Conservation (phyloP, 495 filamentous ascomycete genomes). For the Aspergillus sclerotiicarbonarius region DNA sequence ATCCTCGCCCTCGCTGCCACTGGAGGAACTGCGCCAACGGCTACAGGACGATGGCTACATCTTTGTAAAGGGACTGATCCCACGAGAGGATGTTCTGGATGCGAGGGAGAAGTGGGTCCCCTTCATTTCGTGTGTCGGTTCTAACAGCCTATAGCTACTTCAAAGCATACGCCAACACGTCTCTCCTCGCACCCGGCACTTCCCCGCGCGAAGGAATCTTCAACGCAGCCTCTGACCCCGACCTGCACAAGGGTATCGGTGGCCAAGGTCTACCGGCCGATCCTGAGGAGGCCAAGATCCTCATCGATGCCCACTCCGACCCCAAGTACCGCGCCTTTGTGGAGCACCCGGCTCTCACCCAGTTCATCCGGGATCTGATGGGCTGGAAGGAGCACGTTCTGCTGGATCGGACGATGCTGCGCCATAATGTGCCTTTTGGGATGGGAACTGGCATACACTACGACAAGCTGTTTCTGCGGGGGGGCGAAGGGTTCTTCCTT, state of each 20-base stretch:
- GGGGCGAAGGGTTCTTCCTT: conserved; percentile 48
- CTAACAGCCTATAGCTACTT: conserved; percentile 40
- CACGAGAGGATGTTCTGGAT: conserved; percentile 48
- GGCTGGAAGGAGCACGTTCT: conserved; percentile 48
- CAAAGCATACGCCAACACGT: conserved; percentile 43
- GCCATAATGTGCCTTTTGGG: conserved; percentile 54
- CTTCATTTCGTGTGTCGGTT: neutral
- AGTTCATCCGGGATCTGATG: conserved; percentile 47
- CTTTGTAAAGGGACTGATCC: conserved; percentile 53
- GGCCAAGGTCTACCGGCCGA: conserved; percentile 37
- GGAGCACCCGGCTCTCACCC: conserved; percentile 43
- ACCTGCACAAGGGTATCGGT: conserved; percentile 47
- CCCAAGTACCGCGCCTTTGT: conserved; percentile 49
- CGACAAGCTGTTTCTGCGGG: conserved; percentile 55
- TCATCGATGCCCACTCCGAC: conserved; percentile 46
- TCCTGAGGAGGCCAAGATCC: conserved; percentile 34
- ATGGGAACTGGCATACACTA: conserved; percentile 56
- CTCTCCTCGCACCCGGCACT: conserved; percentile 39
- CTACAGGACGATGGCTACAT: conserved; percentile 50
- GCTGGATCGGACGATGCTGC: conserved; percentile 40
- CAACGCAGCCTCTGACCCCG: conserved; percentile 37
- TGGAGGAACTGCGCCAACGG: conserved; percentile 39
- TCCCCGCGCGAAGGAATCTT: conserved; percentile 41
- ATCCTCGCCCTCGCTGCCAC: conserved; percentile 10
- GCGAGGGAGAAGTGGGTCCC: conserved; percentile 35